Conservation (phyloP, 306 rosid genomes). For the Quercus cerris region DNA sequence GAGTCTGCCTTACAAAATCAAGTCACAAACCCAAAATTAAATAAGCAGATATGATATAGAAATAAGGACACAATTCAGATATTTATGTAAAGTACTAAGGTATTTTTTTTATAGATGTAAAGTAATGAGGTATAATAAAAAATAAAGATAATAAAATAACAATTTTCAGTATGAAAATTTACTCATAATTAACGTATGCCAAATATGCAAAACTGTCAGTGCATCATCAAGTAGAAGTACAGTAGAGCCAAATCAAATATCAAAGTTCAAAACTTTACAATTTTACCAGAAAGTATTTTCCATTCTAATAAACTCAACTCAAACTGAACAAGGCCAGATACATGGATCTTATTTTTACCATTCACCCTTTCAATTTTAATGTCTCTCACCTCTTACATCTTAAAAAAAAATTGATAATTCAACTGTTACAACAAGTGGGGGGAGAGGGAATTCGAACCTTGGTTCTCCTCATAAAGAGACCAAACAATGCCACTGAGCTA, state of each 20-base stretch:
- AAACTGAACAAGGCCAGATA: background rate
- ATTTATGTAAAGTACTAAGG: background rate
- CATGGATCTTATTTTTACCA: background rate
- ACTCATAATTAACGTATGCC: background rate
- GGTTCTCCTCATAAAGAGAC: no score
- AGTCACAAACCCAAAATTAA: conserved; percentile 3
- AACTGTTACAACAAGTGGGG: no score
- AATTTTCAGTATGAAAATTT: background rate
- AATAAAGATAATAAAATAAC: background rate
- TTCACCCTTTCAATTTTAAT: background rate
- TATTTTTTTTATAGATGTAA: background rate
- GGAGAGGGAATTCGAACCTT: no score
- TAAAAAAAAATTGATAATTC: no score
- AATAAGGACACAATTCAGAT: background rate
- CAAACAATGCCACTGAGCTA: no score
- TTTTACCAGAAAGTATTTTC: background rate
- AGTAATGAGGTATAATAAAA: background rate
- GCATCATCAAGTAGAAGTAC: background rate
- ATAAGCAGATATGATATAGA: background rate
- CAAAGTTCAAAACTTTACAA: background rate
- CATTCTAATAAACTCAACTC: background rate
- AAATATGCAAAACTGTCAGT: background rate
- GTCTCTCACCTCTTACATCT: background rate
- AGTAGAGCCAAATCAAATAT: background rate
- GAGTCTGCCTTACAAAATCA: conserved; percentile 48